Evolutionary conservation across 1,284 basidiomycete species (phyloP), one percentile per base, ranked within the genome.

Genomic region (Meripilus lineatus): DNA sequence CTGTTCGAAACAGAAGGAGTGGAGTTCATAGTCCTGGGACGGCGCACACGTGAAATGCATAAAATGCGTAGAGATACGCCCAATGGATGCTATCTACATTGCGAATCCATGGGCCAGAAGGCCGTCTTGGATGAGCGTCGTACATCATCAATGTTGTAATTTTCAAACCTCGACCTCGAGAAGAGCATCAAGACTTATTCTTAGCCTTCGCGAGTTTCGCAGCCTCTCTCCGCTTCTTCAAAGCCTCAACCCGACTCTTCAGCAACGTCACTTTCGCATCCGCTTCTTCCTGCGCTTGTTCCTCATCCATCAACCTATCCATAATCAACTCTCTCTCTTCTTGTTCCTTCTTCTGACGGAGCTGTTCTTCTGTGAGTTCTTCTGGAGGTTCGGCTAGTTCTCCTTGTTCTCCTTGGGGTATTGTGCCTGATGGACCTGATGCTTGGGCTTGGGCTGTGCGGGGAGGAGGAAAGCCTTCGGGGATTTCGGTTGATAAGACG

Each of bases 251-350:
- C 52, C 71, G 72, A 28, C 66, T 75, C 65, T 83, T 89, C 65
- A 90, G 71, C 36, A 71, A 52, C 10, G 61, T 60, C 3, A 89
- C 87, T 46, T 77, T 79, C 66, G 79, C 79, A 58, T 90, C 88
- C 13, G 85, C 88, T 59, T 90, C 87, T 59, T 90, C 88, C 67
- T 90, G 87, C 20, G 80, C 82, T 44, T 79, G 71, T 59, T 90
- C 87, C 65, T 90, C 87, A 33, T 89, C 86, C 54, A 88, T 49
- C 40, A 90, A 58, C 48, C 84, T 72, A 58, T 89, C 87, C 81
- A 90, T 86, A 40, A 89, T 89, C 47, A 89, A 63, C 55, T 90
- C 86, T 37, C 78, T 68, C 42, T 90, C 88, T 26, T 90, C 87
- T 55, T 71, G 70, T 55, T 81, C 79, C 58, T 73, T 79, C 42